A percentile compares a stretch with the other conserved stretches of the same genome.
Conservation (phyloP, 2,329 filamentous ascomycete species). For the Fusarium bactridioides region DNA sequence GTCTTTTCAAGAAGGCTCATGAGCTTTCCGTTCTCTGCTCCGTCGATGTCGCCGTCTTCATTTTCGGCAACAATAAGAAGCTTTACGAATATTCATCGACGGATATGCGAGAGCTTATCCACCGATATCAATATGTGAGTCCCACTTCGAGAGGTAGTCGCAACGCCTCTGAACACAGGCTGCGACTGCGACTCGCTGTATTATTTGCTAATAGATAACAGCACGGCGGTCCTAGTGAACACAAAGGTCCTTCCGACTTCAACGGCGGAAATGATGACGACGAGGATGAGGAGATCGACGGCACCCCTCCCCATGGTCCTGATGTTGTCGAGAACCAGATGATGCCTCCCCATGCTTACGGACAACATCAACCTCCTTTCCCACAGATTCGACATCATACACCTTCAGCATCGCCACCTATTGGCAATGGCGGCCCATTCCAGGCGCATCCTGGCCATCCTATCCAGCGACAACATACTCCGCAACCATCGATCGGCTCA, state of each 20-base stretch:
- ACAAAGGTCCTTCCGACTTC: conserved; percentile 95
- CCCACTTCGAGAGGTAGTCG: conserved; percentile 2
- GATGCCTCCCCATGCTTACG: conserved; percentile 75
- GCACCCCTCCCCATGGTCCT: conserved; percentile 71
- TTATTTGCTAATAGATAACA: conserved; percentile 48
- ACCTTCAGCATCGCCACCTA: conserved; percentile 87
- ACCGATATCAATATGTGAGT: conserved; percentile 89
- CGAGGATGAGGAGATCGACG: conserved; percentile 75
- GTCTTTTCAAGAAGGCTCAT: conserved; percentile 99
- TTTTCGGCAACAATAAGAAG: conserved; percentile 99
- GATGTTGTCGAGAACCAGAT: conserved; percentile 67
- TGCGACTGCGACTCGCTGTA: background rate
- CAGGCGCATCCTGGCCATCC: conserved; percentile 54
- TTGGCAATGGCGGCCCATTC: conserved; percentile 79
- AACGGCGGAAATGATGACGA: conserved; percentile 88
- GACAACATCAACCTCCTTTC: conserved; percentile 67
- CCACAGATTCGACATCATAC: conserved; percentile 83
- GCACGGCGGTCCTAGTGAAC: conserved; percentile 93
- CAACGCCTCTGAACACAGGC: background rate
- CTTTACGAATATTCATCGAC: conserved; percentile 96
- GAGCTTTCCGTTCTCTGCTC: conserved; percentile 98
- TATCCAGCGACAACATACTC: conserved; percentile 76
- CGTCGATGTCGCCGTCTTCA: conserved; percentile 97
- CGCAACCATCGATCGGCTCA: conserved; percentile 77
- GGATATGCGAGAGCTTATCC: conserved; percentile 91